A percentile compares a stretch with the other conserved stretches of the same genome.
These are phyloP conservation scores for Quercus cerris DNA, from an alignment of 306 rosid genomes.

Conservation along the genomic window DNA sequence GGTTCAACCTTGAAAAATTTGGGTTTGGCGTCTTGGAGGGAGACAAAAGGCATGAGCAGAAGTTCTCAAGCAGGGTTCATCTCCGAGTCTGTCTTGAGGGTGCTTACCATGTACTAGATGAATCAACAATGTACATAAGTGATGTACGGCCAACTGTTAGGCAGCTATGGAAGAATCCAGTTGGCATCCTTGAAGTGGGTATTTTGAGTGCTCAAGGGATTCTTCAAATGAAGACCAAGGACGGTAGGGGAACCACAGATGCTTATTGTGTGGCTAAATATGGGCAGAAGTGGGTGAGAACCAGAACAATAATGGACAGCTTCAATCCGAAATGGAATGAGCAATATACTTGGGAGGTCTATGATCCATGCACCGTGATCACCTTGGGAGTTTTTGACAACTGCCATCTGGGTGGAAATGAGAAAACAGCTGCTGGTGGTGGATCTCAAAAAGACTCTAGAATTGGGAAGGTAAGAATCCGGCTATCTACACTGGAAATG, in stretches of 20 bases:
- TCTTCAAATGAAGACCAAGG: conserved; percentile 59
- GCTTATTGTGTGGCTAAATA: conserved; percentile 81
- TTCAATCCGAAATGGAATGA: conserved; percentile 65
- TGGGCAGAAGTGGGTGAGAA: conserved; percentile 85
- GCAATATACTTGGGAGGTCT: conserved; percentile 69
- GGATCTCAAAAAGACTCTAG: conserved; percentile 47
- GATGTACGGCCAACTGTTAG: conserved; percentile 75
- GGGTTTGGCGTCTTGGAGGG: conserved; percentile 72
- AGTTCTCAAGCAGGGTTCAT: conserved; percentile 59
- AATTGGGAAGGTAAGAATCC: conserved; percentile 76
- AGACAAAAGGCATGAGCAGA: conserved; percentile 60
- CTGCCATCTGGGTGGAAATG: conserved; percentile 56
- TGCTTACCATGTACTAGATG: conserved; percentile 83
- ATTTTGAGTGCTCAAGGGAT: conserved; percentile 84
- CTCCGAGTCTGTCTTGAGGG: conserved; percentile 78
- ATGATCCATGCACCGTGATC: conserved; percentile 68
- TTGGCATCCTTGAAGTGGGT: conserved; percentile 86
- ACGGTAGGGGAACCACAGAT: conserved; percentile 54
- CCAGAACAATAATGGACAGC: conserved; percentile 63
- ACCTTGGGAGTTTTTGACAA: conserved; percentile 78
- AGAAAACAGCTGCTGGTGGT: conserved; percentile 31
- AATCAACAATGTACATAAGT: conserved; percentile 75
- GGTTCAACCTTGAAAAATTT: conserved; percentile 70
- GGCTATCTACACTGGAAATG: conserved; percentile 79
- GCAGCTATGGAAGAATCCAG: conserved; percentile 81